A percentile compares a stretch with the other conserved stretches of the same genome.
Evolutionary conservation across 106 monocot genomes (phyloP).

Genomic region (Platanthera guangdongensis): DNA sequence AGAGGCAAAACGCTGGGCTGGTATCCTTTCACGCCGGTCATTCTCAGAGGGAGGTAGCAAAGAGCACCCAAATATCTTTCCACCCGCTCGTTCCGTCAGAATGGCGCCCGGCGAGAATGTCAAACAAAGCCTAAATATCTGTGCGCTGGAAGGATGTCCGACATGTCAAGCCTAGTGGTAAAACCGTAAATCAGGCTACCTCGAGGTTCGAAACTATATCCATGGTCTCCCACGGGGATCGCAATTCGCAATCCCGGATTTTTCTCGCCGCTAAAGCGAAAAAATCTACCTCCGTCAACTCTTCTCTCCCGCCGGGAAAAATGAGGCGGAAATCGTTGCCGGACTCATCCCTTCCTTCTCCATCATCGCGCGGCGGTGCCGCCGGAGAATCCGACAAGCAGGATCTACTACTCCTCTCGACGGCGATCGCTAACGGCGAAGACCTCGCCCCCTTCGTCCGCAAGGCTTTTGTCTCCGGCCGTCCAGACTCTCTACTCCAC

Average conservation of each 20-base stretch:
- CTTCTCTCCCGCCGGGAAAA: not conserved
- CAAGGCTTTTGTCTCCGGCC: conserved; percentile 69
- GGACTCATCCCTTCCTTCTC: not conserved
- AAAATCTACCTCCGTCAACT: conserved; percentile 6
- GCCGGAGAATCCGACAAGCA: conserved; percentile 19
- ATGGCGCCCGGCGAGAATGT: no score
- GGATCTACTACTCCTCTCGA: conserved; percentile 51
- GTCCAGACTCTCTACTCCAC: conserved; percentile 70
- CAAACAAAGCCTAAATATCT: no score
- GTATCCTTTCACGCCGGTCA: no score
- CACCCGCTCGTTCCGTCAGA: no score
- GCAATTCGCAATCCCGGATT: not conserved
- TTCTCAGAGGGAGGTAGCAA: no score
- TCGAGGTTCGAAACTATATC: not conserved
- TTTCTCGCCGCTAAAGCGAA: not conserved
- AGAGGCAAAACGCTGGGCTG: no score
- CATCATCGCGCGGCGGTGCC: not conserved
- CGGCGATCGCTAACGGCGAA: conserved; percentile 84
- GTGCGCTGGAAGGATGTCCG: no score
- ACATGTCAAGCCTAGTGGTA: not conserved
- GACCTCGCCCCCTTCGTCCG: conserved; percentile 93
- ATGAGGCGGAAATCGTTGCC: conserved; percentile 30
- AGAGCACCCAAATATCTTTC: no score
- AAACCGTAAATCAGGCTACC: not conserved
- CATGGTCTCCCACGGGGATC: not conserved